These are phyloP conservation scores for Nicotiana tomentosiformis DNA, from an alignment of 257 asterid species.

Conservation along the genomic window DNA sequence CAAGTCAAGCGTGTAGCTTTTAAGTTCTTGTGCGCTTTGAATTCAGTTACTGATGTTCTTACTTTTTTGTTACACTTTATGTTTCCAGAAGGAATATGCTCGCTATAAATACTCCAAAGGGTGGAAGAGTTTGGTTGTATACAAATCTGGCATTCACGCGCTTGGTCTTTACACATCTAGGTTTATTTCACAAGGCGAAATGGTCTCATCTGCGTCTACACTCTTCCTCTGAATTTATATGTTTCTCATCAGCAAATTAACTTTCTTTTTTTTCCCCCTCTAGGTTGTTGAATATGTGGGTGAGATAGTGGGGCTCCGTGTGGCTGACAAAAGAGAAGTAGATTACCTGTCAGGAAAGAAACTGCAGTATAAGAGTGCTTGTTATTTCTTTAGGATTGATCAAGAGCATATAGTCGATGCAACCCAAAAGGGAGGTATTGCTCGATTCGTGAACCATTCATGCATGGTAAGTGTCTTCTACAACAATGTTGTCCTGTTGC, in stretches of 20 bases:
- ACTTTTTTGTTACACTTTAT: conserved; percentile 6
- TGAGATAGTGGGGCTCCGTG: conserved; percentile 58
- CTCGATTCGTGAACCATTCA: conserved; percentile 67
- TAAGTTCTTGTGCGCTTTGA: background rate
- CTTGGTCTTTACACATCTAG: conserved; percentile 64
- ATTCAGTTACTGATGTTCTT: background rate
- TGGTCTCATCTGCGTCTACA: conserved; percentile 30
- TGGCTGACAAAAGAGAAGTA: conserved; percentile 58
- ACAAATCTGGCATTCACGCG: conserved; percentile 67
- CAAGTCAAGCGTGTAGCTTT: background rate
- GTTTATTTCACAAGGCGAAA: conserved; percentile 49
- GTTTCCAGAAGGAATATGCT: conserved; percentile 51
- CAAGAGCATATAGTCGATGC: conserved; percentile 60
- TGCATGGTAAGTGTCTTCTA: conserved; percentile 35
- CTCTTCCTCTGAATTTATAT: conserved; percentile 2
- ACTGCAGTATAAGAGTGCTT: conserved; percentile 57
- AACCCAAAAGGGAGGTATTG: conserved; percentile 71
- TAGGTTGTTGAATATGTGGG: conserved; percentile 70
- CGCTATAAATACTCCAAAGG: conserved; percentile 52
- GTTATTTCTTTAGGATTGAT: conserved; percentile 60
- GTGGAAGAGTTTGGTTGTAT: conserved; percentile 58
- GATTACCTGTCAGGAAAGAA: conserved; percentile 65
- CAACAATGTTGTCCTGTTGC: background rate
- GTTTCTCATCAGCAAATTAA: conserved; percentile 1
- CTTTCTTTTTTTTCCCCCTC: conserved; percentile 5